A percentile compares a stretch with the other conserved stretches of the same genome.
Conservation (phyloP, 441 rosid genomes). For the Rhodomyrtus psidioides region DNA sequence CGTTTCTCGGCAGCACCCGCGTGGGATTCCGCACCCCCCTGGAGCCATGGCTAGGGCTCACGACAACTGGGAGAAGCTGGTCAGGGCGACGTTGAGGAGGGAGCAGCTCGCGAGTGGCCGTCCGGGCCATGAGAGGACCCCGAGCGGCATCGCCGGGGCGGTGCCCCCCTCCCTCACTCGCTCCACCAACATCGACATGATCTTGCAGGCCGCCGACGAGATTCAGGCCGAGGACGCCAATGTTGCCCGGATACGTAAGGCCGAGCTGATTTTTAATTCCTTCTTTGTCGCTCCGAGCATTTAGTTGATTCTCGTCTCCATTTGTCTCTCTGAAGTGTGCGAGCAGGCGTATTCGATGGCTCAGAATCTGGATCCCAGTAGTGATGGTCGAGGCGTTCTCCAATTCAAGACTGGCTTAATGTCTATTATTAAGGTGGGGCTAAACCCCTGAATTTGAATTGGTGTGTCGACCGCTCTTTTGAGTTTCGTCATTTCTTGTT, state of each 20-base stretch:
- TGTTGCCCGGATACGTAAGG: conserved; percentile 81
- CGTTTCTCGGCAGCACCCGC: neutral
- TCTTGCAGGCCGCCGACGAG: conserved; percentile 94
- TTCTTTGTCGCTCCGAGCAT: neutral
- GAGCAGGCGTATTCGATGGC: conserved; percentile 99
- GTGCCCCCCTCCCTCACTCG: conserved; percentile 92
- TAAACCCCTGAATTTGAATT: neutral
- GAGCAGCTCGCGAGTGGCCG: conserved; percentile 64
- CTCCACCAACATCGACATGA: conserved; percentile 78
- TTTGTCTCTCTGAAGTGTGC: conserved; percentile 38
- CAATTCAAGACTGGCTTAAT: conserved; percentile 98
- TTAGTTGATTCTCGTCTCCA: neutral
- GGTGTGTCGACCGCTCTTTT: neutral
- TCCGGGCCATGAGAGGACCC: conserved; percentile 46
- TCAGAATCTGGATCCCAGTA: conserved; percentile 89
- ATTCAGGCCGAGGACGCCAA: conserved; percentile 76
- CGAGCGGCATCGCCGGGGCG: conserved; percentile 81
- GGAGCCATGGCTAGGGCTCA: conserved; percentile 58
- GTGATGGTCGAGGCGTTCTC: conserved; percentile 98
- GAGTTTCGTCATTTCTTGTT: neutral
- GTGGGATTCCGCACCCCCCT: neutral
- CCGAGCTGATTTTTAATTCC: neutral
- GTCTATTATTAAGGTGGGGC: conserved; percentile 82
- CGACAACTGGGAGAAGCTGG: conserved; percentile 79
- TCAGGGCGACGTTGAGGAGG: conserved; percentile 75